Base-by-base conservation (phyloP, 495 filamentous ascomycete genomes). In the Saxophila tyrrhenica region DNA sequence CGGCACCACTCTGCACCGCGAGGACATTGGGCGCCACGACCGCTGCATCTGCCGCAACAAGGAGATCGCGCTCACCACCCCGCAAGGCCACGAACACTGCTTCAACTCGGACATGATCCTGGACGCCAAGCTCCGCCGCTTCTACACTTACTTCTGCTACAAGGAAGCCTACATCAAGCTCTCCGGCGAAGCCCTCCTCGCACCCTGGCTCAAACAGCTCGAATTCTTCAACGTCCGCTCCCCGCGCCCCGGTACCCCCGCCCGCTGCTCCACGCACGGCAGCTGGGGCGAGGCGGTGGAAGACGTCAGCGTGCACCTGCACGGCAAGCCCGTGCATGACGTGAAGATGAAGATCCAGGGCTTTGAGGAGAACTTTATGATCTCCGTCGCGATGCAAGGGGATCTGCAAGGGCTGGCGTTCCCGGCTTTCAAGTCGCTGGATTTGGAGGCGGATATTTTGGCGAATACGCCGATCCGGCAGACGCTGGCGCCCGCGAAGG, bases 101-200 rank as follows among this genome's bases (percentile, higher is more conserved):
- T 66, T 73, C 57, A 54, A 43, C 22, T 68, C 66, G 38, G 62
- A 70, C 39, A 47, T 67, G 20, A 52, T 73, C 16, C 71, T 84
- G 20, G 71, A 77, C 42, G 77, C 75, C 41, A 78, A 82, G 25
- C 71, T 94, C 41, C 74, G 89, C 1, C 72, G 81, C 3, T 96
- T 96, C 67, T 95, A 92, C 62, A 81, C 89, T 1, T 85, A 84
- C 59, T 95, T 87, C 87, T 87, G 84, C 51, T 73, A 92, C 51
- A 86, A 92, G 60, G 89, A 95, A 70, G 86, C 89, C 0, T 96
- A 89, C 69, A 80, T 96, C 58, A 96, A 96, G 76, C 80, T 96
- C 78, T 88, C 86, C 9, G 89, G 89, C 25, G 89, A 94, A 60
- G 89, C 87, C 17, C 71, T 96, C 47, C 70, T 94, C 32, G 89